These are phyloP conservation scores for Fusarium sp. DNA, from an alignment of 2,329 filamentous ascomycete species.

Conservation along the genomic window DNA sequence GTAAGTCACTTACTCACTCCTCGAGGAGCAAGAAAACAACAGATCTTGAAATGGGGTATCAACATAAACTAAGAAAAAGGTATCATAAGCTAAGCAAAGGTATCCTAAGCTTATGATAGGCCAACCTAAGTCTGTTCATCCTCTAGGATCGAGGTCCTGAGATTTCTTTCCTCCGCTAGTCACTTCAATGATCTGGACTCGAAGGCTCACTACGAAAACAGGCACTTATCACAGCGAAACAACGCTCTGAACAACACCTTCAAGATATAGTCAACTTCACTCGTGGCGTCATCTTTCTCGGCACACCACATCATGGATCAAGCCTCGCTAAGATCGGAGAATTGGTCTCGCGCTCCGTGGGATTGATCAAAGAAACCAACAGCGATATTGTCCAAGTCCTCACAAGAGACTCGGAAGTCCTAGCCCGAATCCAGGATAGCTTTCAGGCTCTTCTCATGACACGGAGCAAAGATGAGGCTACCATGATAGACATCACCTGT, in stretches of 20 bases:
- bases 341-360: constrained; percentile 6
- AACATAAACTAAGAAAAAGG: neutral
- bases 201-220: neutral
- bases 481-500: constrained; percentile 20
- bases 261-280: constrained; percentile 11
- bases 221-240: constrained; percentile 16
- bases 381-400: constrained; percentile 13
- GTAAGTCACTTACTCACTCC: neutral
- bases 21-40: neutral
- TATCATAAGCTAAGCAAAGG: neutral
- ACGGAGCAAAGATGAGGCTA: neutral
- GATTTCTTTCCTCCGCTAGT: neutral
- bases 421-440: constrained; percentile 15
- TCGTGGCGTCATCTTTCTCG: constrained; percentile 22
- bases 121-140: no score
- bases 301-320: constrained; percentile 29
- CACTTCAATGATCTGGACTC: neutral
- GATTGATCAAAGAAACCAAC: constrained; percentile 28
- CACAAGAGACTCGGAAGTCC: constrained; percentile 20
- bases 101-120: neutral
- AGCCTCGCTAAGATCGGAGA: constrained; percentile 22
- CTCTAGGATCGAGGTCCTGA: neutral
- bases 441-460: constrained; percentile 16
- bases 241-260: constrained; percentile 18
- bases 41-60: neutral